Evolutionary conservation across 257 asterid genomes (phyloP), one percentile per base, ranked within the genome.

Genomic region (Cruciata laevipes): DNA sequence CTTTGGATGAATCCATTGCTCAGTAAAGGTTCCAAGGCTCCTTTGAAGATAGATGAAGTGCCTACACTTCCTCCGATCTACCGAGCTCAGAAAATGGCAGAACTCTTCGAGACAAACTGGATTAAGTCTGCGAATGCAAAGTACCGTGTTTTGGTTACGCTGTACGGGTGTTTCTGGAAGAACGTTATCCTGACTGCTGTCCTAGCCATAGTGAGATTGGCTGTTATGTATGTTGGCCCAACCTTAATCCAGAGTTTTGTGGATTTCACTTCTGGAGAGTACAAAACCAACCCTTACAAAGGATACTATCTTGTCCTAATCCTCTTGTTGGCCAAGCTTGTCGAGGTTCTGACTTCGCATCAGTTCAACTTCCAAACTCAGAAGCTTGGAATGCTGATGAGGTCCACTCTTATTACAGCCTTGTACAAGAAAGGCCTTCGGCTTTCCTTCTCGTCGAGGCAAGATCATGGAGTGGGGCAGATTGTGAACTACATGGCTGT

Each of bases 401-500:
- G 91, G 24, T 80, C 89, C 30, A 61, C 83, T 18, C 53, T 89
- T 18, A 77, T 80, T n/a, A 73, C 88, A 24, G 81, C 83, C 4
- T 65, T 89, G 53, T 86, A 81, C 71, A 73, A 78, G 70, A 89
- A 89, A 69, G 96, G 95, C 7, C 85, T 89, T 0, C 72, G 75
- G 10, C 67, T 89, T 33, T 73, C 91, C 11, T 75, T 81, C 68
- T 83, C 91, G 0, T 75, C 96, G 1, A 77, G 91, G 51, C 96
- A 89, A 61, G 81, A 81, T 42, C 96, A 89, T 37, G 96, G 96
- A 11, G 81, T 84, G 4, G 96, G 96, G 17, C 91, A 84, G 61
- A 86, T 89, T 25, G 95, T 89, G 71, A 86, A 89, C 57, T 89
- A 89, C 44, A 86, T 89, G 96, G 91, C 88, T 0, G 96, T 89